Evolutionary conservation across 805 yeast genomes (phyloP), one percentile per base, ranked within the genome.

Genomic region (Lipomyces japonicus): DNA sequence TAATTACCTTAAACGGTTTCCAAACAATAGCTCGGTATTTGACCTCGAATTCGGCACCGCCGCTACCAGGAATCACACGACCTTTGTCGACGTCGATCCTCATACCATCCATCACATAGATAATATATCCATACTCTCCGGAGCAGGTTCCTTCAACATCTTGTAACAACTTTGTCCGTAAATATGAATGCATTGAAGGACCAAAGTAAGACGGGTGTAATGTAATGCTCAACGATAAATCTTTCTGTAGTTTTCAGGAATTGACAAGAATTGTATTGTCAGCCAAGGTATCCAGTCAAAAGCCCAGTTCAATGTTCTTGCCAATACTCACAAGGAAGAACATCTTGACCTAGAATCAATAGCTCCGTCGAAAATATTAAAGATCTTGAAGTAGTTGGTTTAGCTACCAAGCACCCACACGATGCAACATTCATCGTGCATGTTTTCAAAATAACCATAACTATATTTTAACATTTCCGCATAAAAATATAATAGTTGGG

Each of bases 111-210:
- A 93, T 75, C 39, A 93, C 98, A 70, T 97, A 91, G 50, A 93
- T 83, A 59, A 93, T 93, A 68, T 93, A 93, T 12, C 98, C 98
- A 73, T 93, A 93, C 69, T 93, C 96, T 62, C 98, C 98, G 0
- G 97, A 90, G 71, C 97, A 93, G 1, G 97, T 89, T 23, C 98
- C 98, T 71, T 93, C 98, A 38, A 93, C 98, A 66, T 93, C 98
- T 58, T 87, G 89, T 51, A 93, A 76, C 55, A 93, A 76, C 68
- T 91, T 90, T 65, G 89, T 86, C 65, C 95, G 81, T 60, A 93
- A 75, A 65, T 82, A 91, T 66, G 88, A 95, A 70, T 86, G 89
- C 97, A 93, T 93, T 61, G 90, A 95, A 2, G 97, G 96, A 1
- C 98, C 98, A 65, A 90, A 91, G 69, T 82, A 93, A 30, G 97